phyloP scores from a whole-genome alignment of 306 rosid genomes.

The Fragaria nilgerrensis region DNA sequence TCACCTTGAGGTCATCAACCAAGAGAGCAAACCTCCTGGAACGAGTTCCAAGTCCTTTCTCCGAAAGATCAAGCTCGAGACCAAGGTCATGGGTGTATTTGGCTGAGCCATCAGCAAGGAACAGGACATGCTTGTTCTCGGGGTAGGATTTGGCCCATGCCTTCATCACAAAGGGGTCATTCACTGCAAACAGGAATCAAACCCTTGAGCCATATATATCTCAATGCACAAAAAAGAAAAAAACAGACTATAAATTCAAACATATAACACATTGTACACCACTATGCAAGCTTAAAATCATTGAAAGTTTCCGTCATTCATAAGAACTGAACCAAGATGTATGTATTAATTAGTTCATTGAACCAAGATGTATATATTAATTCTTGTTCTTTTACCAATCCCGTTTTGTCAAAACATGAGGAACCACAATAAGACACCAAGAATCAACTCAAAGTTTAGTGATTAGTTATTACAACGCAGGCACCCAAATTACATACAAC shows the following conservation, averaged over 20 bases:
- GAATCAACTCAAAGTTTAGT: neutral
- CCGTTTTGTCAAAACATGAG: neutral
- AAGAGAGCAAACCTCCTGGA: conserved; percentile 80
- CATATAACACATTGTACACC: neutral
- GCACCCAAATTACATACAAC: neutral
- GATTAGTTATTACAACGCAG: neutral
- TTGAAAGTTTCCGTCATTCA: neutral
- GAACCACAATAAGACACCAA: neutral
- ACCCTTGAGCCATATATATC: neutral
- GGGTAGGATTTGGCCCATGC: conserved; percentile 88
- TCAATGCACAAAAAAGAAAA: neutral
- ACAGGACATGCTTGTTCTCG: conserved; percentile 81
- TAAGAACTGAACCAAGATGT: neutral
- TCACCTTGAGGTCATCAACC: conserved; percentile 80
- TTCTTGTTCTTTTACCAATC: neutral
- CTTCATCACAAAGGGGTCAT: conserved; percentile 87
- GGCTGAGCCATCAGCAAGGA: conserved; percentile 95
- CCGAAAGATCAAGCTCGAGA: conserved; percentile 81
- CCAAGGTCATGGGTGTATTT: conserved; percentile 71
- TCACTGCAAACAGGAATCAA: conserved; percentile 46
- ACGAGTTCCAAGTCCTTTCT: conserved; percentile 76
- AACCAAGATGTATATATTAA: neutral
- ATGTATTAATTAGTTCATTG: neutral
- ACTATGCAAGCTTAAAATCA: neutral
- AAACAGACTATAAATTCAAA: neutral